These are phyloP conservation scores for Neobulgaria alba DNA, from an alignment of 2,329 filamentous ascomycete species.

Conservation along the genomic window DNA sequence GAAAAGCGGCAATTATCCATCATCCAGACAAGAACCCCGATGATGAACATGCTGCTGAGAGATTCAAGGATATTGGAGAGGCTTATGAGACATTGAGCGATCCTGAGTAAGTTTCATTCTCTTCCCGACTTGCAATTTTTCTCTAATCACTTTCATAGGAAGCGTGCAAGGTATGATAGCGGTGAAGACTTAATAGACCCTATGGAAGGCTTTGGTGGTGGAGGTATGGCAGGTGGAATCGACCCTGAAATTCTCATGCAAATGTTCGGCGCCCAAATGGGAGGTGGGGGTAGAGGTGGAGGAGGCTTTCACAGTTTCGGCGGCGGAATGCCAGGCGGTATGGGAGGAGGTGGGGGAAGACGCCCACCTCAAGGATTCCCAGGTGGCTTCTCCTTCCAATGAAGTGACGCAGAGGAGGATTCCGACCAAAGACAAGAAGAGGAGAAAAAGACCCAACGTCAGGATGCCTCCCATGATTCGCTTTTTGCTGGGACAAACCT, in stretches of 20 bases:
- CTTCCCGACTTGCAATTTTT: slow-evolving; percentile 4
- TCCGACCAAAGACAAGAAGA: slow-evolving; percentile 10
- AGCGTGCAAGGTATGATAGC: slow-evolving; percentile 82
- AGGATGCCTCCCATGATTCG: slow-evolving; percentile 2
- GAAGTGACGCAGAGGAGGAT: slow-evolving; percentile 28
- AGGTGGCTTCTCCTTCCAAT: slow-evolving; percentile 51
- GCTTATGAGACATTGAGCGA: slow-evolving; percentile 95
- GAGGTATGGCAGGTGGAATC: slow-evolving; percentile 43
- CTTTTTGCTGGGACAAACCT: slow-evolving; percentile 6
- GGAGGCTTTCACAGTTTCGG: slow-evolving; percentile 38
- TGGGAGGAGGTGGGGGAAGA: slow-evolving; percentile 17
- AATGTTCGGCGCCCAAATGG: slow-evolving; percentile 30
- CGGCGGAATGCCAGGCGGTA: slow-evolving; percentile 39
- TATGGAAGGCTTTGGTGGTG: slow-evolving; percentile 61
- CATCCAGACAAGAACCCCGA: slow-evolving; percentile 97
- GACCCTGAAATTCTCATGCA: slow-evolving; percentile 30
- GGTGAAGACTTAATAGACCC: slow-evolving; percentile 87
- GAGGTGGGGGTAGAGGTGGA: slow-evolving; percentile 38
- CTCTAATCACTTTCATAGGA: slow-evolving; percentile 47
- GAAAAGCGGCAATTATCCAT: slow-evolving; percentile 85
- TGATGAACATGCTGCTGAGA: slow-evolving; percentile 72
- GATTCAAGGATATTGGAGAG: slow-evolving; percentile 97
- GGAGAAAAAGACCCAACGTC: slow-evolving; percentile 2
- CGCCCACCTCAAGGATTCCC: slow-evolving; percentile 35
- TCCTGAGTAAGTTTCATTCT: slow-evolving; percentile 59